Conservation (phyloP, 495 filamentous ascomycete genomes). For the Tetracladium marchalianum region DNA sequence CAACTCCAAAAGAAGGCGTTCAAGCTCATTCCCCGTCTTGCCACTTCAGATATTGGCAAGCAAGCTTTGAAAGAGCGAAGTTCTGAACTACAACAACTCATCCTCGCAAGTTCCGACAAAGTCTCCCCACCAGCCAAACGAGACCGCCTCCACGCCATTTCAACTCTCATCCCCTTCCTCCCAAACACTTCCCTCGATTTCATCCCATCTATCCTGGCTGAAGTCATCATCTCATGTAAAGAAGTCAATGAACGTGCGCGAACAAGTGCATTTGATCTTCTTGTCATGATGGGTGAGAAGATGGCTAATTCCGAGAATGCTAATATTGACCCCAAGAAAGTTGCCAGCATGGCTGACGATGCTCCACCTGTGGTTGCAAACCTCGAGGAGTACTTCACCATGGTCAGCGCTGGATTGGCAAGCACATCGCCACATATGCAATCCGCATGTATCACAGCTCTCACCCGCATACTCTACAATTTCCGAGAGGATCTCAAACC, state of each 20-base stretch:
- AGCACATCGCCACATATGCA: constrained; percentile 91
- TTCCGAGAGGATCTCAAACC: constrained; percentile 53
- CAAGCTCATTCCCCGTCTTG: constrained; percentile 86
- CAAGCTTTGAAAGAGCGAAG: constrained; percentile 62
- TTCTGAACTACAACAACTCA: constrained; percentile 63
- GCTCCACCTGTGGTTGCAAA: constrained; percentile 66
- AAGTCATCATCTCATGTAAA: constrained; percentile 90
- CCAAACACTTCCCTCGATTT: constrained; percentile 74
- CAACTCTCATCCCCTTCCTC: constrained; percentile 65
- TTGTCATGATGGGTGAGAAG: constrained; percentile 78
- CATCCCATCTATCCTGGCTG: constrained; percentile 80
- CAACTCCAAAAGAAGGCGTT: constrained; percentile 99
- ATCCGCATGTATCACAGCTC: constrained; percentile 82
- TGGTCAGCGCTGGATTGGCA: constrained; percentile 92
- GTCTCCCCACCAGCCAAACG: constrained; percentile 72
- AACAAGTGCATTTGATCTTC: constrained; percentile 77
- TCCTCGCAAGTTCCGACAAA: constrained; percentile 68
- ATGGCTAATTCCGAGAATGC: constrained; percentile 60
- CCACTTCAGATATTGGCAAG: constrained; percentile 63
- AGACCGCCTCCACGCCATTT: constrained; percentile 76
- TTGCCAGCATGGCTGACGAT: constrained; percentile 72
- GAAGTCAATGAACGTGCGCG: constrained; percentile 93
- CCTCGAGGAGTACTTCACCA: constrained; percentile 93
- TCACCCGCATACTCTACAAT: constrained; percentile 84
- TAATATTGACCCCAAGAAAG: constrained; percentile 69